Base-by-base conservation (phyloP, 495 filamentous ascomycete species). In the Neurospora pannonica region DNA sequence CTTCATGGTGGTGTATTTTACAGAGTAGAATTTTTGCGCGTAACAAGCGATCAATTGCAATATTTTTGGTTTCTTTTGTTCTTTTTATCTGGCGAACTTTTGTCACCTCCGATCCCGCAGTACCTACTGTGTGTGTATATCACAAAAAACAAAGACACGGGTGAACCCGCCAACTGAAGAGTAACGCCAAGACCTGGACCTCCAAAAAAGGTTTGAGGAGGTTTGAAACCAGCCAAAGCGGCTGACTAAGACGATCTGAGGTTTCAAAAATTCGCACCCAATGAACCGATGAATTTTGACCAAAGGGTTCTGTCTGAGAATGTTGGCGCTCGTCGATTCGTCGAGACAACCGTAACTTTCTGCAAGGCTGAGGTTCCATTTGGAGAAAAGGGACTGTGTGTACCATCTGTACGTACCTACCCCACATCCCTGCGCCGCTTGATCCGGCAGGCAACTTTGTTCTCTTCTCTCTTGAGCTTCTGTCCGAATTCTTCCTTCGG, bases 1-100 rank as follows among this genome's bases (percentile, higher is more conserved):
- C 24, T 97, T 98, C 80, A 88, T 93, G 87, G 94, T 97, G 34
- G 93, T 99, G 46, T 97, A 94, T 82, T 95, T 97, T 82, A 92
- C 90, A 2, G 89, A 89, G 71, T 92, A 83, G 75, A 77, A 28
- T 17, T 17, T 17, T 31, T 19, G 19, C 19, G 54, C 15, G 10
- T 34, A 70, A 34, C 31, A 62, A 71, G 76, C 67, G 38, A 72
- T 60, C 19, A 74, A 77, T 72, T 71, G 39, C 73, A 71, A 24
- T 72, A 8, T 34, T 38, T 71, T 73, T 48, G 13, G 54, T 1
- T 31, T 3, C 2, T 8, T 62, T 17, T 31, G 5, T 62, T 31
- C 11, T 8, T 17, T 17, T 62, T 8, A 17, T 19, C 3, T 19
- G 15, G 24, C 24, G 24, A 62, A 31, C 54, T 17, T 15, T 31